Percentiles rank a stretch among this genome's conserved stretches.
Conservation (phyloP, 2,329 filamentous ascomycete species). For the Fusarium verrucosum region DNA sequence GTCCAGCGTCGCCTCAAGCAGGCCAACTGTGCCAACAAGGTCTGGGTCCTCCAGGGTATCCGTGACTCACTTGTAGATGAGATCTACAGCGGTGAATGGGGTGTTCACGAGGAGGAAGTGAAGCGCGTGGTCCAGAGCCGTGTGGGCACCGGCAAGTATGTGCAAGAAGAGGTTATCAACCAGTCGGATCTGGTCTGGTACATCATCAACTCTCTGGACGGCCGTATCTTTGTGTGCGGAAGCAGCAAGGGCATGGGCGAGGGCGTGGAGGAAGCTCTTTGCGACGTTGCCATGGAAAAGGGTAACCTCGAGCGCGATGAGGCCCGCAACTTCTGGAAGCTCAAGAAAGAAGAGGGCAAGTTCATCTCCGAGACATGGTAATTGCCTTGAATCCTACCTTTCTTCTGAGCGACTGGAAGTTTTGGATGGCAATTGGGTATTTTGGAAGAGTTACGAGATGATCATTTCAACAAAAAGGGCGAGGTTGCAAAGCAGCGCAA, state of each 20-base stretch:
- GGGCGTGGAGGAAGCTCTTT: constrained; percentile 86
- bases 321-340: constrained; percentile 86
- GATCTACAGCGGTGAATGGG: constrained; percentile 96
- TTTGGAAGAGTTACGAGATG: background rate
- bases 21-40: constrained; percentile 96
- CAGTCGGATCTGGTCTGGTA: constrained; percentile 99
- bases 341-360: constrained; percentile 91
- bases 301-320: constrained; percentile 85
- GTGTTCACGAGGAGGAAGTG: constrained; percentile 87
- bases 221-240: constrained; percentile 94
- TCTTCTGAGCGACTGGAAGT: background rate
- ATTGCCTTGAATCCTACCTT: background rate
- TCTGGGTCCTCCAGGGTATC: constrained; percentile 94
- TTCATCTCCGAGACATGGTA: constrained; percentile 89
- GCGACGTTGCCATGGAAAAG: constrained; percentile 93
- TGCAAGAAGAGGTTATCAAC: constrained; percentile 91
- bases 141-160: constrained; percentile 83
- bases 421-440: background rate
- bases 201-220: constrained; percentile 95
- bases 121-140: constrained; percentile 83
- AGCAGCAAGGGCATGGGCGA: constrained; percentile 97
- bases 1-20: constrained; percentile 93
- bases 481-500: constrained; percentile 23
- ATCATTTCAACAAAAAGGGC: constrained; percentile 8
- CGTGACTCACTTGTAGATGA: constrained; percentile 96